These are phyloP conservation scores for Acrocalymma vagum DNA, from an alignment of 2,329 filamentous ascomycete species.

Conservation along the genomic window DNA sequence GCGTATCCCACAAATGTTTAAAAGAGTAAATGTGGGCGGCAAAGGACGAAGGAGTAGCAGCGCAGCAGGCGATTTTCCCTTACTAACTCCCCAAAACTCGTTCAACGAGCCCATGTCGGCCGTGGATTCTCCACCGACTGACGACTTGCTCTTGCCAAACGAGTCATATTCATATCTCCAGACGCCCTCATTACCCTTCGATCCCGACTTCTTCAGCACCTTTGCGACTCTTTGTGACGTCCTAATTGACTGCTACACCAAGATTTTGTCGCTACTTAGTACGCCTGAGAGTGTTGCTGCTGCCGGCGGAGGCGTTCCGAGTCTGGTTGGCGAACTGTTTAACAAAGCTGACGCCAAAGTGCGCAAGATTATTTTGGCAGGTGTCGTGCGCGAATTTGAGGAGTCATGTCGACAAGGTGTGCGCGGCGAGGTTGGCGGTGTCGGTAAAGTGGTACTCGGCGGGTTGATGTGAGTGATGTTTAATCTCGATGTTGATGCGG, in stretches of 20 bases:
- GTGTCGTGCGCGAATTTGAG: conserved; percentile 91
- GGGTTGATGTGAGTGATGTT: conserved; percentile 71
- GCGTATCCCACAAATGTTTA: conserved; percentile 69
- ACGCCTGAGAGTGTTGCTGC: conserved; percentile 63
- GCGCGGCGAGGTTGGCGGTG: conserved; percentile 81
- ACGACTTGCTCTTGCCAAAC: conserved; percentile 58
- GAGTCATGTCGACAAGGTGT: conserved; percentile 79
- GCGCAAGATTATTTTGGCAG: conserved; percentile 87
- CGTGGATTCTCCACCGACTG: conserved; percentile 40
- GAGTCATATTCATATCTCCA: conserved; percentile 90
- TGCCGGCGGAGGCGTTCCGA: conserved; percentile 37
- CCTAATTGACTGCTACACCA: conserved; percentile 88
- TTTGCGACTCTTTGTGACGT: conserved; percentile 96
- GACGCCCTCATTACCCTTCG: conserved; percentile 92
- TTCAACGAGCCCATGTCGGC: conserved; percentile 37
- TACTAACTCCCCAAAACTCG: conserved; percentile 24
- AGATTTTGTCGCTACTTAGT: conserved; percentile 78
- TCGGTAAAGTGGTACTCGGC: conserved; percentile 88
- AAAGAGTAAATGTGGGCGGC: conserved; percentile 49
- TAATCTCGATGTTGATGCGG: not conserved
- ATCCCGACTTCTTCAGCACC: conserved; percentile 96
- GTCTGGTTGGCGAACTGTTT: conserved; percentile 79
- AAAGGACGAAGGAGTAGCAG: conserved; percentile 64
- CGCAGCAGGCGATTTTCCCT: conserved; percentile 59
- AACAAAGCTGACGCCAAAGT: conserved; percentile 87